Conservation (phyloP, 2,329 filamentous ascomycete genomes). For the Aspergillus persii region DNA sequence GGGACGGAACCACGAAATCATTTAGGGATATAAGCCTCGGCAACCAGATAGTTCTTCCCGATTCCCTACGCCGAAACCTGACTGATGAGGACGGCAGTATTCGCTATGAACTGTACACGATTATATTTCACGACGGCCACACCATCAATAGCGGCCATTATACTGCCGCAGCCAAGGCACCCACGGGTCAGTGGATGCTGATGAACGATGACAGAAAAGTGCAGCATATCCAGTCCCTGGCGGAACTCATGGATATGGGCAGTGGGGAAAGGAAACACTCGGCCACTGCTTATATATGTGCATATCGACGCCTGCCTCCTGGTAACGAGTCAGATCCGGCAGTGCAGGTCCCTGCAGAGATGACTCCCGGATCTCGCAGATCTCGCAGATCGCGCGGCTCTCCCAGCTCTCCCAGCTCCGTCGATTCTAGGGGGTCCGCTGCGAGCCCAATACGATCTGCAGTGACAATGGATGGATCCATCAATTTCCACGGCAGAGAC, state of each 20-base stretch:
- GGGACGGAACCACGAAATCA: not conserved
- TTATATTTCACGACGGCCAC: conserved; percentile 22
- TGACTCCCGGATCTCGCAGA: not conserved
- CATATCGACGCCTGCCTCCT: conserved; percentile 21
- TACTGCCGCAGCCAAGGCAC: conserved; percentile 19
- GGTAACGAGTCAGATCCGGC: not conserved
- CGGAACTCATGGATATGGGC: not conserved
- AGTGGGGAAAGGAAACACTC: not conserved
- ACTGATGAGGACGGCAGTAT: conserved; percentile 2
- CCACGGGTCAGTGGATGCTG: conserved; percentile 16
- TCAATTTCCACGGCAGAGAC: conserved; percentile 6
- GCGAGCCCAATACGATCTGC: not conserved
- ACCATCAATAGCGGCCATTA: conserved; percentile 21
- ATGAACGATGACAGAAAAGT: conserved; percentile 12
- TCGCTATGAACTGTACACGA: conserved; percentile 26
- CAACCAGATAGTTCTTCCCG: conserved; percentile 7
- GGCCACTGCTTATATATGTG: conserved; percentile 17
- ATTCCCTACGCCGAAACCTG: conserved; percentile 4
- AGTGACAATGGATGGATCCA: conserved; percentile 8
- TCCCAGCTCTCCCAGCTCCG: not conserved
- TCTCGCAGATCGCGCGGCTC: no score
- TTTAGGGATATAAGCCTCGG: conserved; percentile 1
- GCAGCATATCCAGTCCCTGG: not conserved
- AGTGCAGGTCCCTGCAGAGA: not conserved
- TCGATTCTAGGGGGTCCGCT: not conserved